A percentile compares a stretch with the other conserved stretches of the same genome.
phyloP scores from a whole-genome alignment of 1,284 basidiomycete species.

The Heliocybe sulcata region DNA sequence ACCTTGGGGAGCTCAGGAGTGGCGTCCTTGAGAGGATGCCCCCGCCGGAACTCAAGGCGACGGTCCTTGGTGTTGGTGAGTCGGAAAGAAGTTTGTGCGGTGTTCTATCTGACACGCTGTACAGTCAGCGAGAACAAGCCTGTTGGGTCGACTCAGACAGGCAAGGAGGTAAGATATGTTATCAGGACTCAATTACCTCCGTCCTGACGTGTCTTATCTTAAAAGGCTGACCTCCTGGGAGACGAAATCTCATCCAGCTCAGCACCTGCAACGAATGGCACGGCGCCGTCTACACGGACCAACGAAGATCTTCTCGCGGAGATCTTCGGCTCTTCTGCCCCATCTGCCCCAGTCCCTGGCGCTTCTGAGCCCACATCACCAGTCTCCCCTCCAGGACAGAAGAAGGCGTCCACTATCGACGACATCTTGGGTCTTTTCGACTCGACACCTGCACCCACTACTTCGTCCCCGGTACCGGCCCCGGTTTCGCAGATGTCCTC shows the following conservation, averaged over 20 bases:
- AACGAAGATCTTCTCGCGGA: slow-evolving; percentile 91
- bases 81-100: slow-evolving; percentile 8
- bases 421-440: slow-evolving; percentile 93
- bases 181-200: too few relatives aligned
- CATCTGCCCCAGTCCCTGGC: slow-evolving; percentile 29
- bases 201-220: slow-evolving; percentile 6
- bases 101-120: neutral
- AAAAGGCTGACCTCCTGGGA: slow-evolving; percentile 67
- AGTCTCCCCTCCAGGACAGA: slow-evolving; percentile 13
- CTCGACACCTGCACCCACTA: slow-evolving; percentile 22
- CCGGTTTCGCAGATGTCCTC: slow-evolving; percentile 21
- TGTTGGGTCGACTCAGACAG: slow-evolving; percentile 79
- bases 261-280: slow-evolving; percentile 25
- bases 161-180: slow-evolving; percentile 66
- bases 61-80: slow-evolving; percentile 85
- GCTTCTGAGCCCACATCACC: slow-evolving; percentile 32
- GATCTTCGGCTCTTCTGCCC: slow-evolving; percentile 72
- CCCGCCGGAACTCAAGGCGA: slow-evolving; percentile 91
- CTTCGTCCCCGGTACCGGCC: slow-evolving; percentile 27
- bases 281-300: slow-evolving; percentile 46
- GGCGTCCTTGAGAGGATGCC: slow-evolving; percentile 98
- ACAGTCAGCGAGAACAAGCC: slow-evolving; percentile 89
- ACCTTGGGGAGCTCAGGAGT: slow-evolving; percentile 60
- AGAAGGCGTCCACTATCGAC: slow-evolving; percentile 61
- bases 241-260: slow-evolving; percentile 54